phyloP scores from a whole-genome alignment of 257 asterid species.

The Leonotis leonurus region DNA sequence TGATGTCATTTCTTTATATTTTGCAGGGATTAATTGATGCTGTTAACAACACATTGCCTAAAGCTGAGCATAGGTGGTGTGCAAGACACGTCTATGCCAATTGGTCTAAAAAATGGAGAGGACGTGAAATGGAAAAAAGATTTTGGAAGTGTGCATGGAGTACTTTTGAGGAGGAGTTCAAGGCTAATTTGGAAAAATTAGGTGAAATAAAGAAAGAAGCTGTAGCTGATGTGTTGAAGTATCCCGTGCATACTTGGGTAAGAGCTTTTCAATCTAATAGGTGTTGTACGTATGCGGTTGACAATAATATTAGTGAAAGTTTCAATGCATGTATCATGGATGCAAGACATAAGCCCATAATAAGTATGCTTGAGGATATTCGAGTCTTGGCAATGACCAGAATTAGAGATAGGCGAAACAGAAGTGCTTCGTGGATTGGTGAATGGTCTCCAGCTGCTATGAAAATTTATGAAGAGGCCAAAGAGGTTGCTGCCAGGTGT shows the following conservation, averaged over 20 bases:
- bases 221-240: neutral
- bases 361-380: neutral
- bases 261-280: neutral
- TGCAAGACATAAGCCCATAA: neutral
- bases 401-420: neutral
- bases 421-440: neutral
- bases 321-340: neutral
- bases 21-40: neutral
- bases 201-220: neutral
- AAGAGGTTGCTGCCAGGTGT: neutral
- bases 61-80: neutral
- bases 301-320: neutral
- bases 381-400: neutral
- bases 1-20: no score
- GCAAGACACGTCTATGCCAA: neutral
- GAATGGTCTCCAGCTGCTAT: neutral
- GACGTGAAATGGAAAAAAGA: neutral
- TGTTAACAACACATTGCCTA: neutral
- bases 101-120: neutral
- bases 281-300: neutral
- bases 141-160: neutral
- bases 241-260: neutral
- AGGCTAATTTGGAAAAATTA: neutral
- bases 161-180: neutral
- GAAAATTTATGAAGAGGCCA: neutral